Conservation (phyloP, 768 basidiomycete species). For the Serendipita sp. region DNA sequence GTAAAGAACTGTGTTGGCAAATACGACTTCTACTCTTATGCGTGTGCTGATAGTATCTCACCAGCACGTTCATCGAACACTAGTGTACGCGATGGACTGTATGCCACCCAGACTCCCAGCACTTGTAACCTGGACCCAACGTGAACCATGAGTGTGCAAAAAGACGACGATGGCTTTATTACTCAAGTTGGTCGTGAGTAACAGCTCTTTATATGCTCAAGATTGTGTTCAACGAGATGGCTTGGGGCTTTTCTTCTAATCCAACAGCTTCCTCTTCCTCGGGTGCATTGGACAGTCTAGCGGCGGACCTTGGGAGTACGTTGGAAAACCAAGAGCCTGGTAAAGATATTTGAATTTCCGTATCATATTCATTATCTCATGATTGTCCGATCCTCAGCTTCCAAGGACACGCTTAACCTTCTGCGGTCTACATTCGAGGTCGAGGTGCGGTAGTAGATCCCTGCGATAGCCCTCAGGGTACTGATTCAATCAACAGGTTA, state of each 20-base stretch:
- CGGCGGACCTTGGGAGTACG: background rate
- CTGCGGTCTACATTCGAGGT: background rate
- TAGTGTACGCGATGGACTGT: no score
- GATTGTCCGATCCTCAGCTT: background rate
- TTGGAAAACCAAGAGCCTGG: background rate
- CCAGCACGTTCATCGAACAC: no score
- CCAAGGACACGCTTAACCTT: background rate
- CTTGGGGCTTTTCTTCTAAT: background rate
- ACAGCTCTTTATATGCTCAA: no score
- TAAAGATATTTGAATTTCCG: no score
- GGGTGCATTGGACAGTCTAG: background rate
- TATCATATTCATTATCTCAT: no score
- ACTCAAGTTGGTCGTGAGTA: background rate
- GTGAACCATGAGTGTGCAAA: background rate
- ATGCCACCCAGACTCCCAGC: no score
- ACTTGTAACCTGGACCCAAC: no score
- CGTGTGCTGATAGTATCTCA: no score
- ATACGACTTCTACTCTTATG: no score
- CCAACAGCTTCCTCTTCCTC: background rate
- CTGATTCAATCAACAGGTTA: slow-evolving; percentile 41
- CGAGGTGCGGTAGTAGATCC: background rate
- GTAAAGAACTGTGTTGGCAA: no score
- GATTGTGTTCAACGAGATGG: no score
- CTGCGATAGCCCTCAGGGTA: background rate
- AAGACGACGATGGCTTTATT: background rate